A percentile compares a stretch with the other conserved stretches of the same genome.
Evolutionary conservation across 768 basidiomycete genomes (phyloP).

Genomic region (Gloeopeniophorella convolvens): DNA sequence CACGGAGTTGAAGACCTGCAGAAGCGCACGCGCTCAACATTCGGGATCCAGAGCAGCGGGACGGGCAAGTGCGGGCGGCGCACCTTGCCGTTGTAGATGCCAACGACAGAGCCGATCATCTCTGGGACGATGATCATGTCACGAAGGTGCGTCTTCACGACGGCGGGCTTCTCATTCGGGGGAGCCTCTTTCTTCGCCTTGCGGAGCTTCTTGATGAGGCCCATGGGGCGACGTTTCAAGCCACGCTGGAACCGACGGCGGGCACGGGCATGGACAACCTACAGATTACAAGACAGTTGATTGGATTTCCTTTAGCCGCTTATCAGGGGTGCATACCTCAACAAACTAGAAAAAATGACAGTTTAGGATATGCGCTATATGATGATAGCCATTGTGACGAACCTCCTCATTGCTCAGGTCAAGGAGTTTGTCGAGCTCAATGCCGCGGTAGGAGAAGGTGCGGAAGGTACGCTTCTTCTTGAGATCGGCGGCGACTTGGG

Average conservation of each 20-base stretch:
- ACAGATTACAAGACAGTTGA: not conserved
- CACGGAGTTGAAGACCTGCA: constrained; percentile 85
- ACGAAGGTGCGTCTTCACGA: constrained; percentile 98
- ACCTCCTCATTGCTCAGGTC: constrained; percentile 96
- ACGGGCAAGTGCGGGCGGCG: constrained; percentile 17
- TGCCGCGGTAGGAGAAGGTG: constrained; percentile 96
- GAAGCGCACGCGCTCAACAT: not conserved
- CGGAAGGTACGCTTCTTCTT: constrained; percentile 99
- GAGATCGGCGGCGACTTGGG: constrained; percentile 88
- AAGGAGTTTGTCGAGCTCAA: constrained; percentile 97
- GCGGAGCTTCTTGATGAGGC: constrained; percentile 98
- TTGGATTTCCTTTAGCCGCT: not conserved
- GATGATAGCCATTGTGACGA: constrained; percentile 29
- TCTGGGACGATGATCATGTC: constrained; percentile 99
- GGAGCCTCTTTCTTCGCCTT: constrained; percentile 99
- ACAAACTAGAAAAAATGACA: constrained; percentile 48
- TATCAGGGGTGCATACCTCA: constrained; percentile 47
- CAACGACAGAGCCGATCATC: constrained; percentile 98
- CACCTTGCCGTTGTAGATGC: constrained; percentile 98
- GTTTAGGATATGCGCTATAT: too few relatives aligned
- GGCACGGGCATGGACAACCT: constrained; percentile 96
- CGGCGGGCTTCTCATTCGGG: constrained; percentile 97
- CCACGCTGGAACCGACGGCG: constrained; percentile 98
- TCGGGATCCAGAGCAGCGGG: not conserved
- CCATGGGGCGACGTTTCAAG: constrained; percentile 97